Conservation (phyloP, 129 eudicot species). For the Flaveria trinervia region DNA sequence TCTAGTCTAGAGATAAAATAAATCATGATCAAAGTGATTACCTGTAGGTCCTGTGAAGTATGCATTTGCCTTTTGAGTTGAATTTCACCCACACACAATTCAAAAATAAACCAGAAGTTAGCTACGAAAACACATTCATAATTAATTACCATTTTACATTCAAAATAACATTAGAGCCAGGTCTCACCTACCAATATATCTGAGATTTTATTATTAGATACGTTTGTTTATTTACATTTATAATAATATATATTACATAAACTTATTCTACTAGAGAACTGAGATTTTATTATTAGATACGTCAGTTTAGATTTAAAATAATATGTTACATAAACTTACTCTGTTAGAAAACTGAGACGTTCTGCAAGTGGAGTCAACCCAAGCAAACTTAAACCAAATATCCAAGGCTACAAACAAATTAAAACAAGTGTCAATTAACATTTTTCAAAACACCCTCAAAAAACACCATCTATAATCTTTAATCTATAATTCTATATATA, state of each 20-base stretch:
- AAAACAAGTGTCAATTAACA: too few relatives aligned
- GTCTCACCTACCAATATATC: too few relatives aligned
- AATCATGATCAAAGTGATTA: conserved; percentile 1
- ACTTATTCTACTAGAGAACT: conserved; percentile 88
- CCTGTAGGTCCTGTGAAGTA: conserved; percentile 96
- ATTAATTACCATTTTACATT: background rate
- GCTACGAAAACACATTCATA: conserved; percentile 16
- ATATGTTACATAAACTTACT: conserved; percentile 45
- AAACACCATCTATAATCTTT: background rate
- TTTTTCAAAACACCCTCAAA: too few relatives aligned
- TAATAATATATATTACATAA: background rate
- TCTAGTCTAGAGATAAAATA: too few relatives aligned
- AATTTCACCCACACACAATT: conserved; percentile 11
- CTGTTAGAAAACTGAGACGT: conserved; percentile 81
- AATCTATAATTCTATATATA: too few relatives aligned
- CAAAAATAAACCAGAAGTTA: conserved; percentile 24
- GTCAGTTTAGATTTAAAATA: too few relatives aligned
- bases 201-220: too few relatives aligned
- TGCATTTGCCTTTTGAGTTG: conserved; percentile 68
- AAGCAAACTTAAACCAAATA: conserved; percentile 77
- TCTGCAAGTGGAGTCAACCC: conserved; percentile 90
- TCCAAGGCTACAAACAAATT: conserved; percentile 62
- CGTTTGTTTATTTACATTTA: too few relatives aligned
- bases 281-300: background rate
- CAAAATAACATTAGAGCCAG: background rate